Evolutionary conservation across 305 asterid species (phyloP).

Genomic region (Withania somnifera): DNA sequence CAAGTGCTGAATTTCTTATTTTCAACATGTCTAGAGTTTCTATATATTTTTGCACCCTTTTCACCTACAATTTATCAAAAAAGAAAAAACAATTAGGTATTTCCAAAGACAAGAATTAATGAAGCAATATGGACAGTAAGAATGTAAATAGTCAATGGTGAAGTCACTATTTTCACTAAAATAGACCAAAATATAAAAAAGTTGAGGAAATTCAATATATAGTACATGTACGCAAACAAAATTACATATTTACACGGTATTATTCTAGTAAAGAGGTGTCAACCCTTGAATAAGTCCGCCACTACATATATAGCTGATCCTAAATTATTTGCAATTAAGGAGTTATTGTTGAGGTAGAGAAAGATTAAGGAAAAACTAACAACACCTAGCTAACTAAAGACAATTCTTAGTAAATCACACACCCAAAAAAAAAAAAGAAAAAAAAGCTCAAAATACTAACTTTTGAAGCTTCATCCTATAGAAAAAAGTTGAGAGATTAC

Average conservation of each 20-base stretch:
- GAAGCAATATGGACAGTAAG: not conserved
- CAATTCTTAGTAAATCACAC: not conserved
- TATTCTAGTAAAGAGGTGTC: not conserved
- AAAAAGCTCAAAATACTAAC: not conserved
- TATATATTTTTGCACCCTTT: constrained; percentile 73
- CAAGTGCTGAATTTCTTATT: constrained; percentile 39
- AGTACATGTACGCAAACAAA: no score
- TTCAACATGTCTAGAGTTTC: constrained; percentile 70
- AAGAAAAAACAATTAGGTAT: not conserved
- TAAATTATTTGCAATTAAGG: not conserved
- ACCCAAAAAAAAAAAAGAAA: no score
- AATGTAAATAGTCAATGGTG: not conserved
- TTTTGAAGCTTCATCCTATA: not conserved
- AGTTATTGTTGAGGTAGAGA: not conserved
- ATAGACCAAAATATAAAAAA: not conserved
- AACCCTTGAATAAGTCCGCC: not conserved
- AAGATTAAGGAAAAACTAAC: not conserved
- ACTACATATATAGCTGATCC: not conserved
- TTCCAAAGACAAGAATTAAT: not conserved
- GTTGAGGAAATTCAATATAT: no score
- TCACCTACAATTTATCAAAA: constrained; percentile 42
- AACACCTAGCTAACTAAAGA: not conserved
- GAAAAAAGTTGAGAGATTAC: not conserved
- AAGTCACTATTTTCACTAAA: not conserved
- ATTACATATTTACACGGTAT: no score